Base-by-base conservation (phyloP, 2,329 filamentous ascomycete species). In the Fusarium coicis region DNA sequence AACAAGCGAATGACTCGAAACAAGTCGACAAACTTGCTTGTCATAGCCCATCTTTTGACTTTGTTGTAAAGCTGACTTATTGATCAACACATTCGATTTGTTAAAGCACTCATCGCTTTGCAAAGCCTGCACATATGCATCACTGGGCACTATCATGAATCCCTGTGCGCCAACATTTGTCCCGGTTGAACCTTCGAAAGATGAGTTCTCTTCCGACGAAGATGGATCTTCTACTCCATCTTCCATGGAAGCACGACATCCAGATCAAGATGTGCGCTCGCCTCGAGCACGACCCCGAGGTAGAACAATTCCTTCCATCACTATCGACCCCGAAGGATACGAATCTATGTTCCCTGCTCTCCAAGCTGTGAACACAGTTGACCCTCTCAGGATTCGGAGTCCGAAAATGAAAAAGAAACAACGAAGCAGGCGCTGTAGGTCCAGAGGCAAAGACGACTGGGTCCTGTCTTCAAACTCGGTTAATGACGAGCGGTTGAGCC, bases 101-200 rank as follows among this genome's bases (percentile, higher is more conserved):
- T 32, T 28, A 9, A 26, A 26, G n/a, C 10, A 34, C 23, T 21
- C 32, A 52, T 34, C n/a, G 30, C 34, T 28, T 26, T 49, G 34
- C 46, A 37, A 56, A 28, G 16, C 47, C 49, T 40, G 9, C 26
- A 37, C 42, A 50, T 40, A 52, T 44, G 56, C 46, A 50, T 39
- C 44, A 6, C 36, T 21, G 14, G 23, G 39, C 39, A 36, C 36
- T 32, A 63, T 39, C 42, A 80, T 80, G 79, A 80, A 80, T 67
- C 79, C 79, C 7, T 72, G 68, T 23, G 79, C 79, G 12, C 65
- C 69, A n/a, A 67, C 73, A 23, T 80, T 80, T 53, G 67, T 73
- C 23, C 79, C 79, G 21, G 70, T 46, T 49, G 40, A 49, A 21
- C 36, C 52, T 52, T n/a, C 55, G 26, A 59, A 66, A 18, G 54